A percentile compares a stretch with the other conserved stretches of the same genome.
phyloP scores from a whole-genome alignment of 768 basidiomycete species.

The Suillus paluster region DNA sequence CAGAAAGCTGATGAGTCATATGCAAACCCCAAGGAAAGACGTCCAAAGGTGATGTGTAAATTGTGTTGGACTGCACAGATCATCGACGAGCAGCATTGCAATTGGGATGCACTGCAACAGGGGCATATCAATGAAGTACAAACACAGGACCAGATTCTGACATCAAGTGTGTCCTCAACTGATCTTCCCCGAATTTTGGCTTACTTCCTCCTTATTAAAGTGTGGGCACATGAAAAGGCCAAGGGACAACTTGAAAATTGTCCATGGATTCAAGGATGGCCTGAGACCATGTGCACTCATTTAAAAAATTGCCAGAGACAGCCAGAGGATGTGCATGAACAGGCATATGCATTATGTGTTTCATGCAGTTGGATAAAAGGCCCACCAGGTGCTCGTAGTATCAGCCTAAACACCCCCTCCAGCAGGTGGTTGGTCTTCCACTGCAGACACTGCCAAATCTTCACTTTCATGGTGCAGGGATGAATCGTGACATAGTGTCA shows the following conservation, averaged over 20 bases:
- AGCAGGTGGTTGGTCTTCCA: no score
- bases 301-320: constrained; percentile 7
- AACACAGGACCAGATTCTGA: not conserved
- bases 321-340: not conserved
- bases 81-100: not conserved
- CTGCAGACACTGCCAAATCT: no score
- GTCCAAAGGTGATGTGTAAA: constrained; percentile 6
- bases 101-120: not conserved
- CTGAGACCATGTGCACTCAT: not conserved
- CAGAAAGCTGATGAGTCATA: no score
- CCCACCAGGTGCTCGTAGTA: no score
- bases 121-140: not conserved
- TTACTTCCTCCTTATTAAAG: not conserved
- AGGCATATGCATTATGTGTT: no score
- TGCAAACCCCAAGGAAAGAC: not conserved
- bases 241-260: not conserved
- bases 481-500: no score
- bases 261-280: constrained; percentile 4
- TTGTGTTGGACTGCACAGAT: not conserved
- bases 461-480: no score
- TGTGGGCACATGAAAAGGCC: constrained; percentile 4
- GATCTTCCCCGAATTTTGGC: not conserved
- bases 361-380: no score
- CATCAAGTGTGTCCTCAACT: not conserved
- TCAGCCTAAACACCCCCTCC: no score